Evolutionary conservation across 2,329 filamentous ascomycete genomes (phyloP).

Genomic region (Stagonosporopsis vannaccii): DNA sequence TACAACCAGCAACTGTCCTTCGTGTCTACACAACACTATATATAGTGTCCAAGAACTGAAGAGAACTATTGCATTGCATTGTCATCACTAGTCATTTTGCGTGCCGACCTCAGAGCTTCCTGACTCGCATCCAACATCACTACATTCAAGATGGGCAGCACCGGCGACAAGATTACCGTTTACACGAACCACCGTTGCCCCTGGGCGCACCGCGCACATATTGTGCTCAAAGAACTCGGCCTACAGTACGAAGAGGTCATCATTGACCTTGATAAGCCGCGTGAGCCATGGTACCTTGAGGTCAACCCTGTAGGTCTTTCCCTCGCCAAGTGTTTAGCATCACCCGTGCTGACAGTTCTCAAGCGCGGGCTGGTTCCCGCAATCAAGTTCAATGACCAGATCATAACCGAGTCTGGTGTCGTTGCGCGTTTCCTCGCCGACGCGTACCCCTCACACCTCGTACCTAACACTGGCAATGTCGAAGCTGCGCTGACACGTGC

Average conservation of each 20-base stretch:
- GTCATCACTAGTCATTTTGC: conserved; percentile 12
- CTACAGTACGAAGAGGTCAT: conserved; percentile 73
- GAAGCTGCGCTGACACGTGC: conserved; percentile 69
- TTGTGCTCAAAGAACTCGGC: conserved; percentile 70
- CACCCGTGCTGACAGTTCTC: conserved; percentile 1
- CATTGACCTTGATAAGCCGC: conserved; percentile 73
- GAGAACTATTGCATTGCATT: neutral
- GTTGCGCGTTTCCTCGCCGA: conserved; percentile 77
- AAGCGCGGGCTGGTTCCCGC: conserved; percentile 76
- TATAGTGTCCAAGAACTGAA: neutral
- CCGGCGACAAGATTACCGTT: conserved; percentile 63
- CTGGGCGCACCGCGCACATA: conserved; percentile 79
- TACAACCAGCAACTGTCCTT: conserved; percentile 1
- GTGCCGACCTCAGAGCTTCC: neutral
- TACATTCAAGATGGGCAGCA: conserved; percentile 10
- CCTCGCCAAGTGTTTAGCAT: neutral
- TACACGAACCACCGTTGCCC: conserved; percentile 77
- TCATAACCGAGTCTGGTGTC: conserved; percentile 76
- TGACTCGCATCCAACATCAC: conserved; percentile 8
- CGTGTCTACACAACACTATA: neutral
- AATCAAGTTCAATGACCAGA: conserved; percentile 67
- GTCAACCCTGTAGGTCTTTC: conserved; percentile 68
- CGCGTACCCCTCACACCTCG: conserved; percentile 70
- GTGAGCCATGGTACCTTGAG: conserved; percentile 75
- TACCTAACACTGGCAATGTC: conserved; percentile 63